Evolutionary conservation across 306 rosid species (phyloP).

Genomic region (Begonia masoniana): DNA sequence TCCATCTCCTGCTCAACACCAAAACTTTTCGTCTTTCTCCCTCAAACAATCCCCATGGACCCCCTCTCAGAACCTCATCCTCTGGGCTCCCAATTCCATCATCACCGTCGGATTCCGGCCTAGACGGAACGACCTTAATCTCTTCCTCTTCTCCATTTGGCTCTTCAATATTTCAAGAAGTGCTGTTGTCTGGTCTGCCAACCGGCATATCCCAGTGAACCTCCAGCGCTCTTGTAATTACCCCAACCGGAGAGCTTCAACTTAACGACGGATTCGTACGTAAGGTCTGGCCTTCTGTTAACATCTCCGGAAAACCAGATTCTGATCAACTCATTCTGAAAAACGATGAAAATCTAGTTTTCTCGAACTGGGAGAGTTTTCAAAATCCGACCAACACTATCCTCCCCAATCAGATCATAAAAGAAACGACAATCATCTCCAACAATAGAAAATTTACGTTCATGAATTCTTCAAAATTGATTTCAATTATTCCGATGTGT

Average conservation of each 20-base stretch:
- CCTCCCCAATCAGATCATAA: slow-evolving; percentile 39
- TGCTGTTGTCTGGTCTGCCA: slow-evolving; percentile 11
- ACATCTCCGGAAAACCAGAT: not conserved
- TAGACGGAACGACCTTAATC: not conserved
- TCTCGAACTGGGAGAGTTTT: slow-evolving; percentile 46
- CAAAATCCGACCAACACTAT: slow-evolving; percentile 39
- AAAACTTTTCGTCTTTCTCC: slow-evolving; percentile 9
- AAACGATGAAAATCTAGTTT: slow-evolving; percentile 28
- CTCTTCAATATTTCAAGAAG: slow-evolving; percentile 5
- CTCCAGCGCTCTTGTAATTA: slow-evolving; percentile 6
- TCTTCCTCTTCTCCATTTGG: slow-evolving; percentile 9
- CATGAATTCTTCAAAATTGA: slow-evolving; percentile 4
- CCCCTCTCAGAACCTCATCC: slow-evolving; percentile 7
- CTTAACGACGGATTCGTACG: slow-evolving; percentile 5
- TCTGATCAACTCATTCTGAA: slow-evolving; percentile 21
- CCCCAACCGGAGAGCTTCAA: slow-evolving; percentile 1
- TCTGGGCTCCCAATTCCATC: slow-evolving; percentile 6
- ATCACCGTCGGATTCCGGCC: slow-evolving; percentile 11
- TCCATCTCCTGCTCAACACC: not conserved
- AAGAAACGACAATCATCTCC: slow-evolving; percentile 10
- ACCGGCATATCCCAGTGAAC: slow-evolving; percentile 6
- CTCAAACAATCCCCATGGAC: slow-evolving; percentile 13
- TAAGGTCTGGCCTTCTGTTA: slow-evolving; percentile 2
- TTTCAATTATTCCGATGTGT: slow-evolving; percentile 15
- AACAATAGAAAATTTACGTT: slow-evolving; percentile 30